Evolutionary conservation across 2,329 filamentous ascomycete species (phyloP).

Genomic region (Monosporascus sp.): DNA sequence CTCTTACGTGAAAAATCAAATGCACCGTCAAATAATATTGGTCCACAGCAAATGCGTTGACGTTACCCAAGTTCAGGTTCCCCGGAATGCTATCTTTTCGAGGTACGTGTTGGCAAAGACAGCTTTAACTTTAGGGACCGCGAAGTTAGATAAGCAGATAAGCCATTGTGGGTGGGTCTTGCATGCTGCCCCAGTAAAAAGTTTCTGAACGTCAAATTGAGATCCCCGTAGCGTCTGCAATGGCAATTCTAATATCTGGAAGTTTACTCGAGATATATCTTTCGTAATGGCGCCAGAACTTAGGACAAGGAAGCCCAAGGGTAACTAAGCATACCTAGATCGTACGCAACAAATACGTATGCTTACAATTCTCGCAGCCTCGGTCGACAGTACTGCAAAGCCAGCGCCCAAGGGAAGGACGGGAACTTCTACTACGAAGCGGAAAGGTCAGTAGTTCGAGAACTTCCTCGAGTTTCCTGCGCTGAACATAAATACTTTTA

Average conservation of each 20-base stretch:
- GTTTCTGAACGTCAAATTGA: not conserved
- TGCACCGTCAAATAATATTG: too few species aligned
- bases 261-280: slow-evolving; percentile 5
- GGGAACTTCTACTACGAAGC: slow-evolving; percentile 23
- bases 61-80: too few species aligned
- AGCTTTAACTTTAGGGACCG: too few species aligned
- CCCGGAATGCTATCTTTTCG: too few species aligned
- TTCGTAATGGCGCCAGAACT: slow-evolving; percentile 41
- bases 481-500: slow-evolving; percentile 22
- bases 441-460: slow-evolving; percentile 28
- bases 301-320: slow-evolving; percentile 31
- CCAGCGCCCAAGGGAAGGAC: slow-evolving; percentile 29
- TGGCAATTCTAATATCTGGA: not conserved
- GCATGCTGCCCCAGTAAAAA: not conserved
- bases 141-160: not conserved
- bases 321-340: slow-evolving; percentile 8
- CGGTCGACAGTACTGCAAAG: slow-evolving; percentile 29
- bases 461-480: not conserved
- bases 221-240: not conserved
- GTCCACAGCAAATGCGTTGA: too few species aligned
- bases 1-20: too few species aligned
- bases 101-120: too few species aligned
- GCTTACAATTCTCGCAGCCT: slow-evolving; percentile 9
- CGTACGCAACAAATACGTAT: not conserved
- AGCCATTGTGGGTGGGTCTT: not conserved